A percentile compares a stretch with the other conserved stretches of the same genome.
phyloP scores from a whole-genome alignment of 164 flowering plant species.

The Piper betle region DNA sequence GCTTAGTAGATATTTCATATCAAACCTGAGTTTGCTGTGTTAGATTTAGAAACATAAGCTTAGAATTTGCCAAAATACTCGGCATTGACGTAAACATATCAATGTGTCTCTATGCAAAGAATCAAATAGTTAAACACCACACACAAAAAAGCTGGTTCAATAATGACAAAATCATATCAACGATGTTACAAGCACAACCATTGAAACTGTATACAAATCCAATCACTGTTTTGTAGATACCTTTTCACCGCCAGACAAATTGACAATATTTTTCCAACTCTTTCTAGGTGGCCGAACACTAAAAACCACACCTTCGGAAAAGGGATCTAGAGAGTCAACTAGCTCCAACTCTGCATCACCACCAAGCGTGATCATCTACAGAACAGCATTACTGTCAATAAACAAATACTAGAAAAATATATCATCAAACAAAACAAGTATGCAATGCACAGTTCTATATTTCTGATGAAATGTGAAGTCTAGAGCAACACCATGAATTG shows the following conservation, averaged over 20 bases:
- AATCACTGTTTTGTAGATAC: constrained; percentile 15
- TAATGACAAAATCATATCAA: too few relatives aligned
- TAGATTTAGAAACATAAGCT: too few relatives aligned
- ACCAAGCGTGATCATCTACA: constrained; percentile 98
- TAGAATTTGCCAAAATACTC: too few relatives aligned
- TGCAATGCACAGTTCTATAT: too few relatives aligned
- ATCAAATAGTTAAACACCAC: too few relatives aligned
- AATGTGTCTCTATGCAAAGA: too few relatives aligned
- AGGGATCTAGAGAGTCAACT: constrained; percentile 97
- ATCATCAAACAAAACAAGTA: not conserved
- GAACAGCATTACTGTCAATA: not conserved
- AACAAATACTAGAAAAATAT: not conserved
- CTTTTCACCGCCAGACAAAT: constrained; percentile 99
- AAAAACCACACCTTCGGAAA: constrained; percentile 98
- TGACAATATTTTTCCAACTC: constrained; percentile 98
- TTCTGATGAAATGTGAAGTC: too few relatives aligned
- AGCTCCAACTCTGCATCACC: constrained; percentile 99
- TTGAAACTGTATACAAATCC: not conserved
- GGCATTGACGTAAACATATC: too few relatives aligned
- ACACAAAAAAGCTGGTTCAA: too few relatives aligned
- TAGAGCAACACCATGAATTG: too few relatives aligned
- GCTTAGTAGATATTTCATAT: too few relatives aligned
- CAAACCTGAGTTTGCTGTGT: too few relatives aligned
- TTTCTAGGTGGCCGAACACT: constrained; percentile 99
- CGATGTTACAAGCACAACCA: not conserved